Conservation (phyloP, 2,329 filamentous ascomycete genomes). For the Colletotrichum sp. region DNA sequence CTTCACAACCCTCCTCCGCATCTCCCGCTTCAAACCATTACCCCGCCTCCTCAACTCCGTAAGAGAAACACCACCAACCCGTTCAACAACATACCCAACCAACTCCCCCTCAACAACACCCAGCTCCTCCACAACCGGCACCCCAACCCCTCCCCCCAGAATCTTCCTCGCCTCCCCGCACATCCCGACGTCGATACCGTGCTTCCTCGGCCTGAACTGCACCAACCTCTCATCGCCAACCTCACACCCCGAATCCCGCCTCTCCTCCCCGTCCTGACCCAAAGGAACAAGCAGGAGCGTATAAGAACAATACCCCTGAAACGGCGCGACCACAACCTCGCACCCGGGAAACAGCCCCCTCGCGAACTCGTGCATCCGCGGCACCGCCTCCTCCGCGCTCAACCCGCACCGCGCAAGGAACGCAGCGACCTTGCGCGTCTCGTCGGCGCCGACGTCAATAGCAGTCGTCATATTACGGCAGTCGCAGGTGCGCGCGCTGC, state of each 20-base stretch:
- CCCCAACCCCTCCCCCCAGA: constrained; percentile 39
- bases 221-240: constrained; percentile 31
- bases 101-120: constrained; percentile 31
- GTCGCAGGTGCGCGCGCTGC: not conserved
- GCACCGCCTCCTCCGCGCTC: constrained; percentile 22
- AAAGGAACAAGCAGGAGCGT: constrained; percentile 43
- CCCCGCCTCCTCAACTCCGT: constrained; percentile 29
- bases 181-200: constrained; percentile 44
- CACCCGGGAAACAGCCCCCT: constrained; percentile 31
- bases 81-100: constrained; percentile 46
- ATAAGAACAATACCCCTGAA: constrained; percentile 59
- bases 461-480: not conserved
- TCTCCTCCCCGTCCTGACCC: constrained; percentile 16
- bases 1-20: constrained; percentile 35
- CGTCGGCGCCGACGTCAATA: not conserved
- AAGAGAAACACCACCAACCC: constrained; percentile 46
- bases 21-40: not conserved
- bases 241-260: not conserved
- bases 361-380: constrained; percentile 32
- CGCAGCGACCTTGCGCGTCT: not conserved
- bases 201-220: constrained; percentile 52
- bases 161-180: constrained; percentile 40
- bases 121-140: constrained; percentile 45
- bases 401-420: not conserved
- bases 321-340: constrained; percentile 35